phyloP scores from a whole-genome alignment of 2,329 filamentous ascomycete species.

The Colletotrichum chlorophyti region DNA sequence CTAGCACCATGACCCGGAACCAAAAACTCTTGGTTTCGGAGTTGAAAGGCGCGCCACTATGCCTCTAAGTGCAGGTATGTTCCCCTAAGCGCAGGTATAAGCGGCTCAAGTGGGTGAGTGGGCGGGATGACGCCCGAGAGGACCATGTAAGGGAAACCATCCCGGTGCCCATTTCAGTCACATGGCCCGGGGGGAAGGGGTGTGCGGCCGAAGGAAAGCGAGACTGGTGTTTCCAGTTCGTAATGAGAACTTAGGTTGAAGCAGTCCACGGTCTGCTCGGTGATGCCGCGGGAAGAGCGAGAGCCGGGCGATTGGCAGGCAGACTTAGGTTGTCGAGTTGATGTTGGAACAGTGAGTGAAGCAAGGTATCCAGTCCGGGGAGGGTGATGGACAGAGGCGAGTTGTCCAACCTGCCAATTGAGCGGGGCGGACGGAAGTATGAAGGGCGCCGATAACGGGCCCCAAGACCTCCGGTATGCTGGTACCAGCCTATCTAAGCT shows the following conservation, averaged over 20 bases:
- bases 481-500: conserved; percentile 15
- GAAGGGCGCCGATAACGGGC: not conserved
- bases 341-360: not conserved
- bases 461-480: not conserved
- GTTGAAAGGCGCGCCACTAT: conserved; percentile 24
- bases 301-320: not conserved
- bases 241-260: conserved; percentile 14
- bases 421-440: not conserved
- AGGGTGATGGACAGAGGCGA: not conserved
- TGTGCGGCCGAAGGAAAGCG: conserved; percentile 34
- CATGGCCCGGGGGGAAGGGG: conserved; percentile 26
- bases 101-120: conserved; percentile 30
- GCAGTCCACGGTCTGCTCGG: not conserved
- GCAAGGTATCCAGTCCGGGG: not conserved
- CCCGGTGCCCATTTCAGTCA: conserved; percentile 32
- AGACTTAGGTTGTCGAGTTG: not conserved
- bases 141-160: conserved; percentile 33
- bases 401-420: not conserved
- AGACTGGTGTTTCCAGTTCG: conserved; percentile 16
- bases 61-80: conserved; percentile 28
- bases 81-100: conserved; percentile 35
- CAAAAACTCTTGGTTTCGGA: conserved; percentile 27
- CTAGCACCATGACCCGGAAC: conserved; percentile 25
- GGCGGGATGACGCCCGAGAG: conserved; percentile 31
- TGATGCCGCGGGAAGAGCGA: not conserved